A percentile compares a stretch with the other conserved stretches of the same genome.
These are phyloP conservation scores for Triticum turgidum DNA, from an alignment of 176 grass and related monocot genomes.

Conservation along the genomic window DNA sequence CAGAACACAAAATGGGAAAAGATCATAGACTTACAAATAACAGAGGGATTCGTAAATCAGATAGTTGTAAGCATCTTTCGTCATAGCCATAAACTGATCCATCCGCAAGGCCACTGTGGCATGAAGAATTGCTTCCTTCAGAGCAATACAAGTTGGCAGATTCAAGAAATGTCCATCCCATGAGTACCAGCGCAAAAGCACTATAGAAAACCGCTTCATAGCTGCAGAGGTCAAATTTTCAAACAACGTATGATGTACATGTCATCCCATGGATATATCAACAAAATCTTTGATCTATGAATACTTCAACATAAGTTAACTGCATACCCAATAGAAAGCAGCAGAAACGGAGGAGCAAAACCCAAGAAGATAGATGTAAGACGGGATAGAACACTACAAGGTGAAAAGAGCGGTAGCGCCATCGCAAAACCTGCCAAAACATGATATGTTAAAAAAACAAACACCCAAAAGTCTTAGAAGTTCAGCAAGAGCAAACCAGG, in stretches of 20 bases:
- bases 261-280: conserved; percentile 15
- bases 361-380: conserved; percentile 97
- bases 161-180: conserved; percentile 91
- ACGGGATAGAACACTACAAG: conserved; percentile 74
- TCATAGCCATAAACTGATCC: conserved; percentile 46
- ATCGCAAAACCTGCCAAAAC: conserved; percentile 71
- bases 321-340: conserved; percentile 88
- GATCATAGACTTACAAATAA: conserved; percentile 77
- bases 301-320: conserved; percentile 23
- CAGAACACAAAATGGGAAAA: conserved; percentile 20
- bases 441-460: conserved; percentile 35
- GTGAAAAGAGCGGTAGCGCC: conserved; percentile 82
- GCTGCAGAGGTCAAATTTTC: conserved; percentile 41
- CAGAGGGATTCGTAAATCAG: conserved; percentile 85
- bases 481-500: conserved; percentile 11
- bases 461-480: conserved; percentile 13
- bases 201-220: conserved; percentile 99
- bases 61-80: conserved; percentile 73
- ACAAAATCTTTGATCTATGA: conserved; percentile 15
- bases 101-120: conserved; percentile 31
- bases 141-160: conserved; percentile 57
- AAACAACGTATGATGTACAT: conserved; percentile 13
- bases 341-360: conserved; percentile 91
- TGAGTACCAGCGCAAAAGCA: conserved; percentile 74
- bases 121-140: conserved; percentile 54